Conservation (phyloP, 441 rosid genomes). For the Erysimum pusillum region DNA sequence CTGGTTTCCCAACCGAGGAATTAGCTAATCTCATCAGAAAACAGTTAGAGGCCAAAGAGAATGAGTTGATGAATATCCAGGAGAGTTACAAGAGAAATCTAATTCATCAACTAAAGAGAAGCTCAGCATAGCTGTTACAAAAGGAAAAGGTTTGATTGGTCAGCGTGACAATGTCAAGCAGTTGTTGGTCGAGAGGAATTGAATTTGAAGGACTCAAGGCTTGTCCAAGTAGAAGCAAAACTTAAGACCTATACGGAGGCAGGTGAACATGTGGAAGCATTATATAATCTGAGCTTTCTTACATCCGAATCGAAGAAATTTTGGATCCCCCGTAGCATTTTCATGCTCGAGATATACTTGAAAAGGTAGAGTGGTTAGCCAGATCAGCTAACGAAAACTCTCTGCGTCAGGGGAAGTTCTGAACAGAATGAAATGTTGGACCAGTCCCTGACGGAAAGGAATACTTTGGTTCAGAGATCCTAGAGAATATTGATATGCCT, state of each 20-base stretch:
- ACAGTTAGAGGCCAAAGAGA: conserved; percentile 61
- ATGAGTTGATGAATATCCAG: conserved; percentile 62
- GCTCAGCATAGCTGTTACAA: conserved; percentile 97
- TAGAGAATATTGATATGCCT: conserved; percentile 80
- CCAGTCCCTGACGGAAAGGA: conserved; percentile 96
- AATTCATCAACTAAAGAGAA: conserved; percentile 87
- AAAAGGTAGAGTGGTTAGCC: conserved; percentile 97
- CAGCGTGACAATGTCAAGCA: conserved; percentile 92
- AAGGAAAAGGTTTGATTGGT: conserved; percentile 95
- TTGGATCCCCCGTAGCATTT: conserved; percentile 95
- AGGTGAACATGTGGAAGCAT: conserved; percentile 95
- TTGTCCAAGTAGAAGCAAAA: conserved; percentile 83
- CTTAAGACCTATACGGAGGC: conserved; percentile 88
- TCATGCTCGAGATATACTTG: conserved; percentile 90
- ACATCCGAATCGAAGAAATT: conserved; percentile 99
- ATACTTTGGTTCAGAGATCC: conserved; percentile 82
- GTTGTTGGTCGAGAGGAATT: conserved; percentile 86
- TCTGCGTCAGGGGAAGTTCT: conserved; percentile 81
- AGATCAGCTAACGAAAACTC: conserved; percentile 78
- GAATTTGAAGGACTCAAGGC: conserved; percentile 74
- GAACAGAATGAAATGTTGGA: conserved; percentile 99
- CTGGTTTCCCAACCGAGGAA: conserved; percentile 63
- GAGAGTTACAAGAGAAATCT: conserved; percentile 72
- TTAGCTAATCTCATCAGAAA: conserved; percentile 54
- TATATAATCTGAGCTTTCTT: conserved; percentile 98